A percentile compares a stretch with the other conserved stretches of the same genome.
These are phyloP conservation scores for Globisporangium echinulatum DNA, from an alignment of 352 stramenopile genomes.

Conservation along the genomic window DNA sequence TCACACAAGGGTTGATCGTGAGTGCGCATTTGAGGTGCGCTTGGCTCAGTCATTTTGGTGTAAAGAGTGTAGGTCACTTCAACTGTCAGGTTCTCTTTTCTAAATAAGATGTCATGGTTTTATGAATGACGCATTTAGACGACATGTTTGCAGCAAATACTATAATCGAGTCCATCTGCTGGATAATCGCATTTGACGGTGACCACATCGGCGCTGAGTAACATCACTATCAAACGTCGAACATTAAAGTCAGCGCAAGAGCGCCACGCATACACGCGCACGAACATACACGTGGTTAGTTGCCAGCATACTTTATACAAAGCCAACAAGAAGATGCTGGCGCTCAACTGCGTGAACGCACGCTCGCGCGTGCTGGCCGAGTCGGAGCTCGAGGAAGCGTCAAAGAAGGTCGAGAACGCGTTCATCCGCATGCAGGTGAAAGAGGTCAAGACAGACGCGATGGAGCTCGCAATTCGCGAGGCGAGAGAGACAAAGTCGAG, in stretches of 20 bases:
- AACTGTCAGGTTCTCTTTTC: too few species aligned
- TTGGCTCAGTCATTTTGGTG: too few species aligned
- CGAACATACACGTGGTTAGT: too few species aligned
- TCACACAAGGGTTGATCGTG: background rate
- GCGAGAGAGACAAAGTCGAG: conserved; percentile 24
- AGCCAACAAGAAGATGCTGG: conserved; percentile 22
- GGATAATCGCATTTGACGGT: background rate
- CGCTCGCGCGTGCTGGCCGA: conserved; percentile 44
- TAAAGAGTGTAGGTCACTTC: too few species aligned
- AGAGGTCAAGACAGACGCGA: conserved; percentile 30
- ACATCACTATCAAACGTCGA: too few species aligned
- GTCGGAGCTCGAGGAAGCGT: conserved; percentile 61
- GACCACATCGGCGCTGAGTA: too few species aligned
- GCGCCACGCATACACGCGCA: too few species aligned
- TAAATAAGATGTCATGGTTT: background rate
- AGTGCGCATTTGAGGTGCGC: too few species aligned
- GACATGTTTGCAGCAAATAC: too few species aligned
- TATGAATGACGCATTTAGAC: too few species aligned
- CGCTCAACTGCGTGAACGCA: conserved; percentile 63
- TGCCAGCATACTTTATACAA: background rate
- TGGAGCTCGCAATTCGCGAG: conserved; percentile 35
- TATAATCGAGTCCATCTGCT: conserved; percentile 3
- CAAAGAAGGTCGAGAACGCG: conserved; percentile 49
- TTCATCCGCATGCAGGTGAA: conserved; percentile 56
- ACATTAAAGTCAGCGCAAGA: too few species aligned